phyloP scores from a whole-genome alignment of 75 land plant genomes.

The Pinus albicaulis region DNA sequence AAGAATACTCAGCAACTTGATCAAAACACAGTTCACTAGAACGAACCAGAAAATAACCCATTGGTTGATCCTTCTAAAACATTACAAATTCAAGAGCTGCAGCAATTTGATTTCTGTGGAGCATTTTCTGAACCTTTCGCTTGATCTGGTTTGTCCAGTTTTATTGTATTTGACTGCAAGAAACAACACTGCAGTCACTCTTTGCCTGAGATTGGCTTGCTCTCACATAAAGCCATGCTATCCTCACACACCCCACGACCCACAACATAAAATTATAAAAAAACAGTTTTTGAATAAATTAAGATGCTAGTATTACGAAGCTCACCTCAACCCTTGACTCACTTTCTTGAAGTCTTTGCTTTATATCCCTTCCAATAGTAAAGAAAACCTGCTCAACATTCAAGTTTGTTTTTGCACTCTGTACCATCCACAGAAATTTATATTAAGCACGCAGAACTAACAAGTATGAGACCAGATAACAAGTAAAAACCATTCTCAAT shows the following conservation, averaged over 20 bases:
- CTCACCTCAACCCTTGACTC: constrained; percentile 73
- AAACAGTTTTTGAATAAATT: neutral
- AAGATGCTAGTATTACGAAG: too few species aligned
- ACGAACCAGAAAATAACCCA: too few species aligned
- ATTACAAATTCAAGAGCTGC: constrained; percentile 30
- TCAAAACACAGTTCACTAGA: too few species aligned
- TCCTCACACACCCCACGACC: too few species aligned
- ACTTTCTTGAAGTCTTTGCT: constrained; percentile 78
- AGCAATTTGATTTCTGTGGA: constrained; percentile 42
- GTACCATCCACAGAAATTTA: constrained; percentile 13
- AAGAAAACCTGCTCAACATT: constrained; percentile 87
- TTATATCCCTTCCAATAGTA: constrained; percentile 84
- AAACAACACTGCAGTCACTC: neutral
- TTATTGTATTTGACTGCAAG: constrained; percentile 39
- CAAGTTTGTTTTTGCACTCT: constrained; percentile 91
- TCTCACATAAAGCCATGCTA: neutral
- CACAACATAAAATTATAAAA: too few species aligned
- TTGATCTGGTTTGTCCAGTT: constrained; percentile 33
- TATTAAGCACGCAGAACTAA: too few species aligned
- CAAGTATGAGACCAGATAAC: too few species aligned
- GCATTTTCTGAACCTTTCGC: constrained; percentile 20
- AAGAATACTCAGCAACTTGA: too few species aligned
- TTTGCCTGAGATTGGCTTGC: too few species aligned
- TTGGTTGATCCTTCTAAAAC: too few species aligned
- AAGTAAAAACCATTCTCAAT: too few species aligned